These are phyloP conservation scores for Volvox carteri DNA, from an alignment of 163 green algal genomes.

Conservation along the genomic window DNA sequence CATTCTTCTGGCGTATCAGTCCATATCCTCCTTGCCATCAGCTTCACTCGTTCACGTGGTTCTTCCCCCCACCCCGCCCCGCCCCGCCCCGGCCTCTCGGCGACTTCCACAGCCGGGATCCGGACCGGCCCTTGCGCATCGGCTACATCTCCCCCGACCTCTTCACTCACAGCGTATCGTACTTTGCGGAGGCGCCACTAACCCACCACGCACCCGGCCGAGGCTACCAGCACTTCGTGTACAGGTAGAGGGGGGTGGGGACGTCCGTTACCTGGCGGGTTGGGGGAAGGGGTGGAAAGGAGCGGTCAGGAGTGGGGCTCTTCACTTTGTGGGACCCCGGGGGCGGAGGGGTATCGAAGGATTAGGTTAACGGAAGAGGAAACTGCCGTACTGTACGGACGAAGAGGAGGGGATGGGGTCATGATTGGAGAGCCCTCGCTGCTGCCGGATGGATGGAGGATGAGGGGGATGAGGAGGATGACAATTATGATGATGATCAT, in stretches of 20 bases:
- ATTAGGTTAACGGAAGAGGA: no score
- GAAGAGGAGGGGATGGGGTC: no score
- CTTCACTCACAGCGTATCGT: slow-evolving; percentile 97
- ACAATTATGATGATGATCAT: no score
- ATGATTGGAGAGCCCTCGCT: no score
- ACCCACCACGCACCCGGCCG: slow-evolving; percentile 74
- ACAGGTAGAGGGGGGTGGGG: slow-evolving; percentile 42
- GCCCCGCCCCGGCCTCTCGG: background rate
- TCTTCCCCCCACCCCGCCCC: background rate
- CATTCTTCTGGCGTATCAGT: no score
- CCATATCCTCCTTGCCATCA: background rate
- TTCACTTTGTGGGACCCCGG: no score
- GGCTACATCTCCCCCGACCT: slow-evolving; percentile 98
- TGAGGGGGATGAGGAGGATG: no score
- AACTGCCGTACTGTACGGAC: no score
- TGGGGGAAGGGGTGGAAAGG: background rate
- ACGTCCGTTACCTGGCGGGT: background rate
- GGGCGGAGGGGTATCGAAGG: no score
- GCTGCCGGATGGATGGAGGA: no score
- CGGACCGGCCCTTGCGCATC: slow-evolving; percentile 75
- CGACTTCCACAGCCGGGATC: slow-evolving; percentile 50
- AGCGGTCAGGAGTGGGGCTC: no score
- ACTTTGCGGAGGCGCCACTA: slow-evolving; percentile 97
- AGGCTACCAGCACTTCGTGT: slow-evolving; percentile 61
- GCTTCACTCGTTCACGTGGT: background rate